Evolutionary conservation across 78 protist genomes (phyloP).

Genomic region (Polysphondylium violaceum): DNA sequence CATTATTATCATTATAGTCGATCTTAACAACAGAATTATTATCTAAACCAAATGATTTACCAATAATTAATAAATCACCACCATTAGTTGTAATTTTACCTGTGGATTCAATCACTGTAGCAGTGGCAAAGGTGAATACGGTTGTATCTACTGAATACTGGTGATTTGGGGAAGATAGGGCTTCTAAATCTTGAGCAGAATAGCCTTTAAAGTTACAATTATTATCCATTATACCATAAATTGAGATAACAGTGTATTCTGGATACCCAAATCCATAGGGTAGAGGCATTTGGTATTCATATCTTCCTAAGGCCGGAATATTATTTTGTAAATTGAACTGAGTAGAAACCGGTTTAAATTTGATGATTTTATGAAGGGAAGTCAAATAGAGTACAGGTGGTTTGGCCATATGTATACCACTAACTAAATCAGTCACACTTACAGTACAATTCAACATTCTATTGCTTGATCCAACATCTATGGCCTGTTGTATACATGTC

Average conservation of each 20-base stretch:
- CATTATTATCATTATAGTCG: too few species aligned
- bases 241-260: background rate
- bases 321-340: too few species aligned
- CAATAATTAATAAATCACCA: too few species aligned
- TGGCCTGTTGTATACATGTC: background rate
- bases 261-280: constrained; percentile 9
- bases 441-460: background rate
- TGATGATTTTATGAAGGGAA: background rate
- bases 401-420: background rate
- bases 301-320: too few species aligned
- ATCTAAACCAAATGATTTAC: too few species aligned
- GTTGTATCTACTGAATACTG: too few species aligned
- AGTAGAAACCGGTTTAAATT: too few species aligned
- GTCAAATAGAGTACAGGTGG: background rate
- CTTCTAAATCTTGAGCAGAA: background rate
- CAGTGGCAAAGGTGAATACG: too few species aligned
- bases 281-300: background rate
- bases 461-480: background rate
- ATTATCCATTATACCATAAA: constrained; percentile 12
- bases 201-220: background rate
- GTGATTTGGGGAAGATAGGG: too few species aligned
- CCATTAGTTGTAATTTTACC: too few species aligned
- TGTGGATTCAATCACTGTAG: too few species aligned
- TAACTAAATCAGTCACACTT: background rate
- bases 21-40: too few species aligned